Evolutionary conservation across 2,329 filamentous ascomycete genomes (phyloP).

Genomic region (Cordyceps sp.): DNA sequence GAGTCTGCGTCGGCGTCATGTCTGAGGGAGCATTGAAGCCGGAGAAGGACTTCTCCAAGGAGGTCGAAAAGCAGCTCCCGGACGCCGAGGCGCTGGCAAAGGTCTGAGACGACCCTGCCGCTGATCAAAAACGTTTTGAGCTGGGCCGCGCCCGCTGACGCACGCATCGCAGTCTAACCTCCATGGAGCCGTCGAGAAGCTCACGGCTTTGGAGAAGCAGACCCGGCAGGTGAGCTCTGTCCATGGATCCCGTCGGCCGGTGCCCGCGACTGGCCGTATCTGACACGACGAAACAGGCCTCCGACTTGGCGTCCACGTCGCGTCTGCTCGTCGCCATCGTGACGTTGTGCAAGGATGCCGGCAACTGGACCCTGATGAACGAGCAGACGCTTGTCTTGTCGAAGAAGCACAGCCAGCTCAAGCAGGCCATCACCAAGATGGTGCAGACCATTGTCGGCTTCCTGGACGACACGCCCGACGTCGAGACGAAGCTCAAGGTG

Average conservation of each 20-base stretch:
- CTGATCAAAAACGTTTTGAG: not conserved
- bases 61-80: constrained; percentile 80
- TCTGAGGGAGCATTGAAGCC: constrained; percentile 74
- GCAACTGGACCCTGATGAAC: constrained; percentile 88
- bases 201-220: constrained; percentile 85
- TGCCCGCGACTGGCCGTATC: constrained; percentile 5
- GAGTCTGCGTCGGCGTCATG: constrained; percentile 32
- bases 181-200: constrained; percentile 82
- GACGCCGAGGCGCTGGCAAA: constrained; percentile 82
- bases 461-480: constrained; percentile 66
- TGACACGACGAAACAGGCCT: constrained; percentile 43
- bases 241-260: constrained; percentile 3
- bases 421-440: constrained; percentile 98
- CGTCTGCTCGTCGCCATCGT: constrained; percentile 76
- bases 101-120: constrained; percentile 34
- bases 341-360: constrained; percentile 82
- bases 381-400: constrained; percentile 91
- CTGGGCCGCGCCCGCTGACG: not conserved
- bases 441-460: constrained; percentile 92
- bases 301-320: constrained; percentile 89
- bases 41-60: constrained; percentile 97
- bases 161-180: constrained; percentile 45
- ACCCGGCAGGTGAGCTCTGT: constrained; percentile 60
- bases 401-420: constrained; percentile 99
- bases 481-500: constrained; percentile 78